Evolutionary conservation across 352 stramenopile species (phyloP).

Genomic region (Phytophthora tentaculata): DNA sequence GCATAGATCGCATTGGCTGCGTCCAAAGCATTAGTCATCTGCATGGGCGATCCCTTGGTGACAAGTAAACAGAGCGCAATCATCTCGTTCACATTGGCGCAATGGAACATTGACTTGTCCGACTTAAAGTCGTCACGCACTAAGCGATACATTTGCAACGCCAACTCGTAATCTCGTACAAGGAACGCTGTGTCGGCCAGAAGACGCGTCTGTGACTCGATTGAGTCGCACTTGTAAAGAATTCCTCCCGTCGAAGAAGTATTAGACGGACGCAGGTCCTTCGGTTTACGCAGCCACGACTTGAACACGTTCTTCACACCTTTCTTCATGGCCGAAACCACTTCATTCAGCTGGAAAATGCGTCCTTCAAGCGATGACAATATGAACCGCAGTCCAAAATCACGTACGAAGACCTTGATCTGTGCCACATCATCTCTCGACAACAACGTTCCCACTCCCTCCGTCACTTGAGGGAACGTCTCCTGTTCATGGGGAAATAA

Average conservation of each 20-base stretch:
- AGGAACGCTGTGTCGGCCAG: conserved; percentile 92
- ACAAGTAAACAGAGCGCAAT: conserved; percentile 86
- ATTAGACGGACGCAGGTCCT: conserved; percentile 58
- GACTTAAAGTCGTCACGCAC: conserved; percentile 92
- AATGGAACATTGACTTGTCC: conserved; percentile 87
- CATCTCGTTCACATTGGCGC: conserved; percentile 88
- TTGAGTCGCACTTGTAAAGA: conserved; percentile 83
- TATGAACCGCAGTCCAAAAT: conserved; percentile 82
- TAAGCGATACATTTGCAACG: conserved; percentile 91
- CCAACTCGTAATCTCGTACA: conserved; percentile 90
- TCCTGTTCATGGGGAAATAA: conserved; percentile 49
- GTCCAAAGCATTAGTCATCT: conserved; percentile 88
- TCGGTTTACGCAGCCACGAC: conserved; percentile 91
- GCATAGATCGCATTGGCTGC: conserved; percentile 69
- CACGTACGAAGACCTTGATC: conserved; percentile 73
- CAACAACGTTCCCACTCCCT: conserved; percentile 50
- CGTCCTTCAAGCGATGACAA: conserved; percentile 82
- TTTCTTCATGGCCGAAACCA: conserved; percentile 91
- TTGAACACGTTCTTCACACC: conserved; percentile 93
- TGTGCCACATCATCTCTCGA: conserved; percentile 73
- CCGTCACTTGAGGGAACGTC: conserved; percentile 37
- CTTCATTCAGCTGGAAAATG: conserved; percentile 88
- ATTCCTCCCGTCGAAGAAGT: conserved; percentile 30
- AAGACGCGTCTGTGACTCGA: conserved; percentile 89
- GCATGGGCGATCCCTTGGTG: conserved; percentile 76